Evolutionary conservation across 2,329 filamentous ascomycete species (phyloP).

Genomic region (Claviceps humidiphila): DNA sequence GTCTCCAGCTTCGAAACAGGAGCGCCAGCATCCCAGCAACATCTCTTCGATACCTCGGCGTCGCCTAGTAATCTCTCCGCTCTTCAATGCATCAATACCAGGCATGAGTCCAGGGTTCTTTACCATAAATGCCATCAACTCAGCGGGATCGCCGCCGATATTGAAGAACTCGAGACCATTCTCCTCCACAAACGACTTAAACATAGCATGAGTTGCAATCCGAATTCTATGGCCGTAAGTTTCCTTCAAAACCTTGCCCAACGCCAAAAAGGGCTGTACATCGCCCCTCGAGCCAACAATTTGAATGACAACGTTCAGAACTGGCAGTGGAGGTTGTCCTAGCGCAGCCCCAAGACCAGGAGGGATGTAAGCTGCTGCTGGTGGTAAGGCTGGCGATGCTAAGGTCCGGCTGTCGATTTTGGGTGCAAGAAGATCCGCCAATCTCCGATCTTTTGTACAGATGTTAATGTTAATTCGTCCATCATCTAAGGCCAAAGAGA

Average conservation of each 20-base stretch:
- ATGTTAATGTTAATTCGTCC: too few species aligned
- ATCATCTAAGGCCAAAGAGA: too few species aligned
- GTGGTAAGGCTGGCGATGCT: too few species aligned
- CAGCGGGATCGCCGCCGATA: conserved; percentile 62
- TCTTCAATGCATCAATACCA: conserved; percentile 58
- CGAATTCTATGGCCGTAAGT: conserved; percentile 59
- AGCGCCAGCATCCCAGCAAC: conserved; percentile 74
- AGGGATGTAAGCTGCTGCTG: too few species aligned
- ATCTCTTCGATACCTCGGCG: conserved; percentile 66
- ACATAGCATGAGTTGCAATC: conserved; percentile 58
- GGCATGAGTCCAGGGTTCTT: conserved; percentile 81
- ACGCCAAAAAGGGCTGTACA: conserved; percentile 55
- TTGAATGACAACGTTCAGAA: conserved; percentile 59
- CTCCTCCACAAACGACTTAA: conserved; percentile 54
- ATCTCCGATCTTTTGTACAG: too few species aligned
- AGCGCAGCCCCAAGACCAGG: too few species aligned
- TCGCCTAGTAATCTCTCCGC: conserved; percentile 63
- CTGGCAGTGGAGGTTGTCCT: conserved; percentile 14
- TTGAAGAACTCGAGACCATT: conserved; percentile 63
- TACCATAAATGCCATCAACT: conserved; percentile 83
- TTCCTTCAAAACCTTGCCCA: conserved; percentile 51
- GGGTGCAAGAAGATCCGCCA: too few species aligned
- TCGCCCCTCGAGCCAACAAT: conserved; percentile 64
- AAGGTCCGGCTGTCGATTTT: too few species aligned
- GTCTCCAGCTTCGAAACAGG: conserved; percentile 68